Percentiles rank a stretch among this genome's conserved stretches.
These are phyloP conservation scores for Hericium coralloides DNA, from an alignment of 768 basidiomycete species.

Conservation along the genomic window DNA sequence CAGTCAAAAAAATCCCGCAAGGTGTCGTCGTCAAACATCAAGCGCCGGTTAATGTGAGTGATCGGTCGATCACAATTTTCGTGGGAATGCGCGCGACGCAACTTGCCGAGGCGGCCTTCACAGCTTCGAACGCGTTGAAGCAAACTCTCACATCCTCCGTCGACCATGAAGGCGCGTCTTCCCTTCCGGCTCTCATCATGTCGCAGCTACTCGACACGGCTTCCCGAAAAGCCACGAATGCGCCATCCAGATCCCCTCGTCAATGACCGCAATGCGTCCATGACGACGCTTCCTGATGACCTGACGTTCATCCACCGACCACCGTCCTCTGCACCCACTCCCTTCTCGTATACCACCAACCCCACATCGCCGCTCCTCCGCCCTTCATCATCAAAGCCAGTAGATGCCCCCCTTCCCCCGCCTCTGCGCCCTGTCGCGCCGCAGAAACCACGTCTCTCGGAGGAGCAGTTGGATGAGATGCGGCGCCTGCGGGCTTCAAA, in stretches of 20 bases:
- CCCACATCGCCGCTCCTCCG: conserved; percentile 67
- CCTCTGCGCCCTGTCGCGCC: conserved; percentile 11
- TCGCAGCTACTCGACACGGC: conserved; percentile 11
- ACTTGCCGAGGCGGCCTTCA: no score
- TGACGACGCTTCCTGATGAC: conserved; percentile 25
- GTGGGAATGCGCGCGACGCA: no score
- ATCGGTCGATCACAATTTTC: no score
- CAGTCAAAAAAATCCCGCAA: no score
- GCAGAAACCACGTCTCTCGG: conserved; percentile 34
- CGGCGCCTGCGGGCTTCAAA: conserved; percentile 46
- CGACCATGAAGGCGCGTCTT: conserved; percentile 3
- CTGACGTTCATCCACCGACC: conserved; percentile 80
- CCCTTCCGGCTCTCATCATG: neutral
- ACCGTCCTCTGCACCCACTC: conserved; percentile 70
- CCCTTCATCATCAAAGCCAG: conserved; percentile 21
- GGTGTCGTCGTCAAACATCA: no score
- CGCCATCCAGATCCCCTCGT: conserved; percentile 11
- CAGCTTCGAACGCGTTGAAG: no score
- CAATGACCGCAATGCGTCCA: conserved; percentile 3
- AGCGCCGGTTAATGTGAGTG: no score
- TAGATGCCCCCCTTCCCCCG: conserved; percentile 19
- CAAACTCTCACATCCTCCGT: neutral
- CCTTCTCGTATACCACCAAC: conserved; percentile 57
- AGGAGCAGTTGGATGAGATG: conserved; percentile 47
- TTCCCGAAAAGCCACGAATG: conserved; percentile 14